Conservation (phyloP, 148 eudicot genomes). For the Mesembryanthemum crystallinum region DNA sequence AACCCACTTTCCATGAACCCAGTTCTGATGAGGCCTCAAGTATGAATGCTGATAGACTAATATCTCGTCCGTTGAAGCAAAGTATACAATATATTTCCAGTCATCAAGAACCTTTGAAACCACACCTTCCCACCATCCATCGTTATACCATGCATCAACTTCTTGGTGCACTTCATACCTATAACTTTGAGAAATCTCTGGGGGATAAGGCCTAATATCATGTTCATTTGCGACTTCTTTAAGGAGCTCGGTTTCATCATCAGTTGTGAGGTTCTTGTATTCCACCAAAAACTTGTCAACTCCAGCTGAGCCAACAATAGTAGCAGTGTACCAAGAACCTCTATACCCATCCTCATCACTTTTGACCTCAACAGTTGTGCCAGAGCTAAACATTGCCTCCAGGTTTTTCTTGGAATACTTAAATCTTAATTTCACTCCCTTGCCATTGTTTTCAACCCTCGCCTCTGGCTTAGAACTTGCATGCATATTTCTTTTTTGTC, state of each 20-base stretch:
- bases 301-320: constrained; percentile 31
- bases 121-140: constrained; percentile 87
- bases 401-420: background rate
- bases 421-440: constrained; percentile 24
- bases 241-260: constrained; percentile 43
- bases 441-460: constrained; percentile 60
- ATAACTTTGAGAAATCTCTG: constrained; percentile 23
- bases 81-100: constrained; percentile 46
- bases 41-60: constrained; percentile 31
- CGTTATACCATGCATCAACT: constrained; percentile 60
- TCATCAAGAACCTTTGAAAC: constrained; percentile 41
- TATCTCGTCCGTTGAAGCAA: constrained; percentile 54
- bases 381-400: constrained; percentile 31
- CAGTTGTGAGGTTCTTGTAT: constrained; percentile 53
- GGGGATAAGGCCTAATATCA: constrained; percentile 72
- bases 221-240: constrained; percentile 51
- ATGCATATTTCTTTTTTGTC: background rate
- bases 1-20: constrained; percentile 43
- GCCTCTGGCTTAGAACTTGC: constrained; percentile 23
- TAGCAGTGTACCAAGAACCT: constrained; percentile 80
- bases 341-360: constrained; percentile 66
- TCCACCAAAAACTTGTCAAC: constrained; percentile 45
- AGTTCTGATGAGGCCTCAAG: constrained; percentile 62
- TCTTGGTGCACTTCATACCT: constrained; percentile 45
- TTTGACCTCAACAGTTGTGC: constrained; percentile 57